Percentiles rank a stretch among this genome's conserved stretches.
phyloP scores from a whole-genome alignment of 2,329 filamentous ascomycete genomes.

The Nothopassalora personata region DNA sequence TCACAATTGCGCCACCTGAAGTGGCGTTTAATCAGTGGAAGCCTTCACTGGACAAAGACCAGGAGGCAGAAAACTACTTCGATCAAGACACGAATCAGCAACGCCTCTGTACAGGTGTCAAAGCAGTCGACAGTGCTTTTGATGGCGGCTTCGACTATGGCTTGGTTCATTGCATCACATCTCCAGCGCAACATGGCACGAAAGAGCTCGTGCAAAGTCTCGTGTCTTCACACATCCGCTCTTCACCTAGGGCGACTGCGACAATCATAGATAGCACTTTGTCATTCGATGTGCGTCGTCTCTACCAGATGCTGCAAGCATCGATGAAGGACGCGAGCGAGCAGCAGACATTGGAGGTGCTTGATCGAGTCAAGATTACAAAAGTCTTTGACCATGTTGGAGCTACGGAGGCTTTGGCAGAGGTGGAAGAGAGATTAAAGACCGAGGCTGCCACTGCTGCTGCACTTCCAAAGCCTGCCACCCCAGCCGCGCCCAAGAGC shows the following conservation, averaged over 20 bases:
- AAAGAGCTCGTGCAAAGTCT: conserved; percentile 32
- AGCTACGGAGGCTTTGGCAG: conserved; percentile 42
- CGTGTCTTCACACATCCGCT: conserved; percentile 37
- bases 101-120: conserved; percentile 39
- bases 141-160: conserved; percentile 36
- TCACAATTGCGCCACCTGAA: conserved; percentile 2
- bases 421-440: conserved; percentile 37
- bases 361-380: conserved; percentile 46
- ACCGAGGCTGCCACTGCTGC: background rate
- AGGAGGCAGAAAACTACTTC: conserved; percentile 56
- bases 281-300: conserved; percentile 40
- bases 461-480: background rate
- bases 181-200: conserved; percentile 24
- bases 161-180: conserved; percentile 34
- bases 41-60: background rate
- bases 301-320: conserved; percentile 24
- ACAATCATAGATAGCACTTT: conserved; percentile 45
- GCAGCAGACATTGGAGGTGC: conserved; percentile 31
- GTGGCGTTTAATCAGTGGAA: conserved; percentile 8
- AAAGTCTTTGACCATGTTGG: conserved; percentile 48
- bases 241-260: conserved; percentile 25
- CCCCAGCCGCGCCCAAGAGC: conserved; percentile 11
- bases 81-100: conserved; percentile 72
- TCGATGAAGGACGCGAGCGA: background rate
- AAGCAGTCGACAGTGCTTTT: conserved; percentile 34